These are phyloP conservation scores for Acanthamoeba lenticulata DNA, from an alignment of 208 protist species.

Conservation along the genomic window DNA sequence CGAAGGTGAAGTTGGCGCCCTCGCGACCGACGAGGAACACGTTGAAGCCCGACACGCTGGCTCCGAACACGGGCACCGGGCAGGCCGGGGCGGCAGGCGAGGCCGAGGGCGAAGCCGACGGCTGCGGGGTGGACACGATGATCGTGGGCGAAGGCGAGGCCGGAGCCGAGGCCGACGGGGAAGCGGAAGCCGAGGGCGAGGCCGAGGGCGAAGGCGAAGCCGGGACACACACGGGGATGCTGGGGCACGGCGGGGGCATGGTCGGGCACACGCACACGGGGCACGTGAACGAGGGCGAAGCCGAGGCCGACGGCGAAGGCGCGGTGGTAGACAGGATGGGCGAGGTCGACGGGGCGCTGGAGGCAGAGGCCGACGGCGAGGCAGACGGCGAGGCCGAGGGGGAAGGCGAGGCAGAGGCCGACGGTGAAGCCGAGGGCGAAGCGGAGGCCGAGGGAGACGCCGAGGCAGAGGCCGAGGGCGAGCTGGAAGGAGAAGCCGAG, in stretches of 20 bases:
- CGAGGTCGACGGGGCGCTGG: background rate
- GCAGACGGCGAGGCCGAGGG: background rate
- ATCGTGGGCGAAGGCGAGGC: no score
- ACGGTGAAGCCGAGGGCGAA: no score
- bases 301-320: background rate
- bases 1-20: background rate
- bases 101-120: background rate
- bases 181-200: background rate
- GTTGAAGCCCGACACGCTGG: background rate
- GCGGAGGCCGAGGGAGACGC: background rate
- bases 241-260: no score
- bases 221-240: no score
- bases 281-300: background rate
- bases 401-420: no score
- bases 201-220: background rate
- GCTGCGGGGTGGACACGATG: background rate
- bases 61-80: background rate
- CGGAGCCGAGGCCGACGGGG: background rate
- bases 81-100: background rate
- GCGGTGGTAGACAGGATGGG: background rate
- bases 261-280: no score
- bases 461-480: background rate
- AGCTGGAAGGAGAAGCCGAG: background rate
- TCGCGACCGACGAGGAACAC: background rate
- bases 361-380: no score